These are phyloP conservation scores for Blastomyces emzantsi DNA, from an alignment of 2,329 filamentous ascomycete genomes.

Conservation along the genomic window DNA sequence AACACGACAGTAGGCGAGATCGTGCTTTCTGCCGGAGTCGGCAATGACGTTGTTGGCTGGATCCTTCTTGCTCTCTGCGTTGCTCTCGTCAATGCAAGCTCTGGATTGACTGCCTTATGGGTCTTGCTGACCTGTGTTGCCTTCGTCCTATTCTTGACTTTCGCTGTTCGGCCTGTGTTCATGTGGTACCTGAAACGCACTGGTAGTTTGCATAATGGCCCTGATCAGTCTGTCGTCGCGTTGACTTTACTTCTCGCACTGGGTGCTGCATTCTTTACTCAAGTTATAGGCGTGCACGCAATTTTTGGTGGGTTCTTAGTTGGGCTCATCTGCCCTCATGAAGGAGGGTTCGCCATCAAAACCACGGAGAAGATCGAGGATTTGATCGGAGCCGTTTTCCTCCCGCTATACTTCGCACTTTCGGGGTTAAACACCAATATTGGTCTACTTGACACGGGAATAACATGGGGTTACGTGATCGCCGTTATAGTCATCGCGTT, in stretches of 20 bases:
- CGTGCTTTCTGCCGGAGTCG: conserved; percentile 76
- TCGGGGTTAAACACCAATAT: conserved; percentile 85
- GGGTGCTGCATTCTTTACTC: conserved; percentile 74
- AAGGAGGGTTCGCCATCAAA: conserved; percentile 65
- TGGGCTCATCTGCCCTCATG: conserved; percentile 65
- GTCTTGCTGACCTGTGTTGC: conserved; percentile 68
- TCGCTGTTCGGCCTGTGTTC: conserved; percentile 63
- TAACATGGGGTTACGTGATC: conserved; percentile 83
- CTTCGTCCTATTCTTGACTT: conserved; percentile 67
- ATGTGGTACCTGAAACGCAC: conserved; percentile 63
- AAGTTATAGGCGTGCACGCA: conserved; percentile 83
- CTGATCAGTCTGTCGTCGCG: conserved; percentile 73
- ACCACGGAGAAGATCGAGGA: conserved; percentile 92
- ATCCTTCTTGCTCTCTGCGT: conserved; percentile 88
- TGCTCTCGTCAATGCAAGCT: conserved; percentile 79
- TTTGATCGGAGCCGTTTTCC: conserved; percentile 69
- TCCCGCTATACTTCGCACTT: conserved; percentile 88
- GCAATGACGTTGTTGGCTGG: conserved; percentile 89
- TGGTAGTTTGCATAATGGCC: conserved; percentile 75
- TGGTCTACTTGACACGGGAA: conserved; percentile 69
- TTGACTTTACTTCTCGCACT: conserved; percentile 73
- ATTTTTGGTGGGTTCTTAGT: conserved; percentile 92
- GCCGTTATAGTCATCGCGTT: conserved; percentile 77
- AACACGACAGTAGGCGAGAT: conserved; percentile 53
- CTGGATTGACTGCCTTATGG: conserved; percentile 73